Conservation (phyloP, 1,284 basidiomycete genomes). For the Lignosus rhinocerotis region DNA sequence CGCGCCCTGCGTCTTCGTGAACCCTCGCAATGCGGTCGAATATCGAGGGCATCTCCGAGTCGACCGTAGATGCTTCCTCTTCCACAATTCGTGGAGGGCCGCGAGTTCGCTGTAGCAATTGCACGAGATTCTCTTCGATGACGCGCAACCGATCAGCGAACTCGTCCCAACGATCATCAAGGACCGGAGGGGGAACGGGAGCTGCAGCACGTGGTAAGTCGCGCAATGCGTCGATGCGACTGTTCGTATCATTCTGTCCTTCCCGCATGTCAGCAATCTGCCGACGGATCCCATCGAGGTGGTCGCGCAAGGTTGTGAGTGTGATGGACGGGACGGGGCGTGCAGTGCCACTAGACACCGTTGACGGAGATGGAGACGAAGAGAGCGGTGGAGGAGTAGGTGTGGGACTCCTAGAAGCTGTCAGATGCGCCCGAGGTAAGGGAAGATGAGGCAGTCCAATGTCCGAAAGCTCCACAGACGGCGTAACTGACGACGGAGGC, state of each 20-base stretch:
- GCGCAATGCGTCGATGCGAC: constrained; percentile 47
- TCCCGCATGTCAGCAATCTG: constrained; percentile 55
- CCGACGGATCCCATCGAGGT: constrained; percentile 50
- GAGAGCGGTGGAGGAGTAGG: constrained; percentile 34
- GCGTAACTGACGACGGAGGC: constrained; percentile 24
- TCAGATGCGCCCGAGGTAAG: constrained; percentile 11
- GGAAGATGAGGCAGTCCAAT: constrained; percentile 12
- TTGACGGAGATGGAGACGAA: constrained; percentile 40
- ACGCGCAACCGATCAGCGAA: constrained; percentile 37
- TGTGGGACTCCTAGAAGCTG: constrained; percentile 16
- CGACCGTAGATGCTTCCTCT: constrained; percentile 24
- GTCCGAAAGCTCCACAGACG: constrained; percentile 20
- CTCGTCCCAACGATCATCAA: constrained; percentile 36
- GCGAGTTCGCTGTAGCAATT: constrained; percentile 22
- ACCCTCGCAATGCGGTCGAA: constrained; percentile 29
- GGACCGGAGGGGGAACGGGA: constrained; percentile 2
- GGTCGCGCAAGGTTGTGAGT: constrained; percentile 42
- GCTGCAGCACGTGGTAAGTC: constrained; percentile 6
- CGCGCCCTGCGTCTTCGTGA: constrained; percentile 26
- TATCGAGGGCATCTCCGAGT: constrained; percentile 26
- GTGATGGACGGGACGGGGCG: constrained; percentile 38
- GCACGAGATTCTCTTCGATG: constrained; percentile 46
- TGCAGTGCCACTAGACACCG: constrained; percentile 44
- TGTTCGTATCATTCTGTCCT: constrained; percentile 57
- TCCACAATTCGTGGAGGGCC: constrained; percentile 21